Evolutionary conservation across 495 filamentous ascomycete genomes (phyloP).

Genomic region (Neurospora sublineolata): DNA sequence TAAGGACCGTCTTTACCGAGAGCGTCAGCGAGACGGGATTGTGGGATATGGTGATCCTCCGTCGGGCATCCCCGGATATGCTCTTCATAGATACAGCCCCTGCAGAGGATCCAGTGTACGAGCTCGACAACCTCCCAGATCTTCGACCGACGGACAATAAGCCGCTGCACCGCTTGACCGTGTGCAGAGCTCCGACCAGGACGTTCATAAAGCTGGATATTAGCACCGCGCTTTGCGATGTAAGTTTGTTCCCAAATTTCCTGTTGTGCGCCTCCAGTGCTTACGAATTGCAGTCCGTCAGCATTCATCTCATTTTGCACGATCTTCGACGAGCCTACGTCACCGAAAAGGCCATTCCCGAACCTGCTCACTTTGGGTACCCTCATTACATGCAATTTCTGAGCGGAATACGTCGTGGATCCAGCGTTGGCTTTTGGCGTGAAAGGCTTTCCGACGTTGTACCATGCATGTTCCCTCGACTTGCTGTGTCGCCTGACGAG

Average conservation of each 20-base stretch:
- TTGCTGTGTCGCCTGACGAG: constrained; percentile 13
- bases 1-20: constrained; percentile 34
- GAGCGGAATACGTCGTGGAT: constrained; percentile 17
- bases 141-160: constrained; percentile 23
- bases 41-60: constrained; percentile 32
- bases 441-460: constrained; percentile 23
- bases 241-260: neutral
- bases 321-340: constrained; percentile 33
- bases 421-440: constrained; percentile 31
- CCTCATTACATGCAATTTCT: constrained; percentile 30
- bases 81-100: constrained; percentile 35
- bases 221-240: constrained; percentile 34
- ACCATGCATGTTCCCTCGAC: constrained; percentile 30
- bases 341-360: constrained; percentile 17
- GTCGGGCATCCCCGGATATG: constrained; percentile 32
- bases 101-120: constrained; percentile 28
- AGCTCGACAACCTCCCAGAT: constrained; percentile 29
- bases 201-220: constrained; percentile 36
- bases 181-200: constrained; percentile 31
- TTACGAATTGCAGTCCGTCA: constrained; percentile 19
- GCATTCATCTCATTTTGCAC: constrained; percentile 30
- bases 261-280: neutral
- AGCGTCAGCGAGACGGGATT: constrained; percentile 29
- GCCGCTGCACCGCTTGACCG: constrained; percentile 34
- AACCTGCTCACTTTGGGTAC: constrained; percentile 23